These are phyloP conservation scores for Saccharomycopsis hybrid DNA, from an alignment of 1,139 yeast genomes.

Conservation along the genomic window DNA sequence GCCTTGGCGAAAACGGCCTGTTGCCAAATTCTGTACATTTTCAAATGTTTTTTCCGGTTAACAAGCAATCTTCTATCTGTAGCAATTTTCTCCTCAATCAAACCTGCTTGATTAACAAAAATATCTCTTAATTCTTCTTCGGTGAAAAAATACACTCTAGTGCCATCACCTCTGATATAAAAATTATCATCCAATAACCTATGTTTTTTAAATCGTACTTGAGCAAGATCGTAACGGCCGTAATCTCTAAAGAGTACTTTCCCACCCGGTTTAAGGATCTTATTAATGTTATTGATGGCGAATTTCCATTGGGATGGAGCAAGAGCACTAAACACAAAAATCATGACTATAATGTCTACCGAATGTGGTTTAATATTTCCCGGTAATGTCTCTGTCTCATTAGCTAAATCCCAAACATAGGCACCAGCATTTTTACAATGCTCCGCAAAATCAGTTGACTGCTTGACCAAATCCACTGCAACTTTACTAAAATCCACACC, in stretches of 20 bases:
- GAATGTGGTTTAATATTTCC: conserved; percentile 76
- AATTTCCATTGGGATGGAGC: conserved; percentile 87
- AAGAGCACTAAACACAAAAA: conserved; percentile 88
- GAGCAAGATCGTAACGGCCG: conserved; percentile 94
- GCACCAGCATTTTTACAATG: conserved; percentile 74
- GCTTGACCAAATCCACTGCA: conserved; percentile 80
- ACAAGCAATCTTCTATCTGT: conserved; percentile 88
- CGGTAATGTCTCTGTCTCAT: conserved; percentile 67
- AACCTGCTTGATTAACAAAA: conserved; percentile 50
- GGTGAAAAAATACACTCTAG: conserved; percentile 93
- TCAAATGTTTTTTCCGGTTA: conserved; percentile 82
- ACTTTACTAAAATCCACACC: conserved; percentile 90
- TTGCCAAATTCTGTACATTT: conserved; percentile 96
- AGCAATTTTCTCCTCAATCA: conserved; percentile 68
- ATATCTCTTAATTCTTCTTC: conserved; percentile 82
- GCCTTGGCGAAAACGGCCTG: conserved; percentile 65
- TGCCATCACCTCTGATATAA: conserved; percentile 96
- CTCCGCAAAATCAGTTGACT: conserved; percentile 49
- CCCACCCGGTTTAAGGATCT: conserved; percentile 88
- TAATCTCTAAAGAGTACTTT: conserved; percentile 85
- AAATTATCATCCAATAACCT: conserved; percentile 86
- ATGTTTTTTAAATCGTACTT: conserved; percentile 85
- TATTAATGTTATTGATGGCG: conserved; percentile 65
- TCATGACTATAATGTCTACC: conserved; percentile 90
- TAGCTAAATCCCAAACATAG: conserved; percentile 94